Percentiles rank a stretch among this genome's conserved stretches.
These are phyloP conservation scores for Stereum hirsutum DNA, from an alignment of 1,284 basidiomycete species.

Conservation along the genomic window DNA sequence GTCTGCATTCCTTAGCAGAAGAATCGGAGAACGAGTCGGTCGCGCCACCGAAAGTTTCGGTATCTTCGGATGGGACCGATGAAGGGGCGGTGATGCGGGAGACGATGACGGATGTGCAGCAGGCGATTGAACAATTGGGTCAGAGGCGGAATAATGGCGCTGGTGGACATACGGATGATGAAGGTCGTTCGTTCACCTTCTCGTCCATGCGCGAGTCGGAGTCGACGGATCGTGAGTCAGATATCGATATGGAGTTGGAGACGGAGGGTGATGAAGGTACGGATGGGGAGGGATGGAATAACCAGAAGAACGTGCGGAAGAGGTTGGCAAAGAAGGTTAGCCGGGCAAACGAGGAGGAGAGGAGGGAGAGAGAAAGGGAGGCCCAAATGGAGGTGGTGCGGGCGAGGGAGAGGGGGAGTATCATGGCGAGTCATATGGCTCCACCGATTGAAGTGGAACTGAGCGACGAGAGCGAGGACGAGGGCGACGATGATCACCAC, in stretches of 20 bases:
- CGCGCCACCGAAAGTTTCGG: too few relatives aligned
- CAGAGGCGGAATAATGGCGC: too few relatives aligned
- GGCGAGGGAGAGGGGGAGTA: conserved; percentile 29
- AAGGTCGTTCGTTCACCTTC: conserved; percentile 68
- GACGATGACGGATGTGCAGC: conserved; percentile 82
- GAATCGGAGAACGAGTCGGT: too few relatives aligned
- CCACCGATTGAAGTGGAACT: conserved; percentile 69
- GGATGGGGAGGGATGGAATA: conserved; percentile 34
- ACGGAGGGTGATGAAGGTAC: conserved; percentile 27
- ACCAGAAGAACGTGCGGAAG: conserved; percentile 57
- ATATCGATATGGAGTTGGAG: conserved; percentile 44
- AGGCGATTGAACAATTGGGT: conserved; percentile 76
- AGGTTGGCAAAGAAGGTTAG: conserved; percentile 72
- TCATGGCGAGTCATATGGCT: conserved; percentile 25
- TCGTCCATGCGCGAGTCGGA: conserved; percentile 47
- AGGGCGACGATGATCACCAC: conserved; percentile 40
- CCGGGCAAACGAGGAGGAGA: conserved; percentile 37
- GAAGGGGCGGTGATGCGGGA: conserved; percentile 67
- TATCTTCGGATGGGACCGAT: too few relatives aligned
- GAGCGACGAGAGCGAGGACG: conserved; percentile 72
- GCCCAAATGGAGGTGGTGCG: conserved; percentile 24
- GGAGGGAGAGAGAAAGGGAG: not conserved
- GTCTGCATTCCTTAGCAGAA: too few relatives aligned
- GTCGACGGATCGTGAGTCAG: conserved; percentile 45
- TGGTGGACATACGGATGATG: conserved; percentile 37